These are phyloP conservation scores for Hirschioporus abietinus DNA, from an alignment of 768 basidiomycete species.

Conservation along the genomic window DNA sequence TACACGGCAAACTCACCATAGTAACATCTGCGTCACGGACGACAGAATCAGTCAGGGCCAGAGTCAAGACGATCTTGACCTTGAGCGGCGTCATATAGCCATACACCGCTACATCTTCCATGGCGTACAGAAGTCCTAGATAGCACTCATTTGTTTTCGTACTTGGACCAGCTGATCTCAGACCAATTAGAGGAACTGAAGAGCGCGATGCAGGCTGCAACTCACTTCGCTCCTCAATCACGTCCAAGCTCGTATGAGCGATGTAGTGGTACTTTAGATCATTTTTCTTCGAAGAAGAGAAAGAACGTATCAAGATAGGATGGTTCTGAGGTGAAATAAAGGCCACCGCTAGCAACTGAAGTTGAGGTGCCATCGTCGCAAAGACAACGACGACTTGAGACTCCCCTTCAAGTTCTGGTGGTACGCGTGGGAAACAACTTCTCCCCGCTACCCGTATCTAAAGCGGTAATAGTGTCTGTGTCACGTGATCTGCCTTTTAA, in stretches of 20 bases:
- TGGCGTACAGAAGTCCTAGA: conserved; percentile 79
- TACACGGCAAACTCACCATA: conserved; percentile 42
- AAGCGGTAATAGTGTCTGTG: too few species aligned
- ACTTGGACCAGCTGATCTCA: conserved; percentile 31
- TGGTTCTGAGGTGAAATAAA: conserved; percentile 84
- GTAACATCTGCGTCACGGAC: conserved; percentile 77
- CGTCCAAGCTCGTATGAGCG: conserved; percentile 85
- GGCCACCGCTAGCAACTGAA: conserved; percentile 75
- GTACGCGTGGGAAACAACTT: too few species aligned
- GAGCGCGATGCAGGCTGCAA: conserved; percentile 8
- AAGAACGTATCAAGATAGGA: conserved; percentile 73
- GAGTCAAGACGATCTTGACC: conserved; percentile 78
- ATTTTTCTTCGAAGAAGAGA: conserved; percentile 50
- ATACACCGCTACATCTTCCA: conserved; percentile 91
- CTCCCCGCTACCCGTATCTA: too few species aligned
- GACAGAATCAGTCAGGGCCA: conserved; percentile 76
- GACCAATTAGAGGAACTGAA: conserved; percentile 14
- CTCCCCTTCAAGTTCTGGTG: too few species aligned
- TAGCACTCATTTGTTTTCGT: conserved; percentile 72
- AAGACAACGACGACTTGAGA: too few species aligned
- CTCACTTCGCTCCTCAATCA: conserved; percentile 88
- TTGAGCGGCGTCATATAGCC: conserved; percentile 87
- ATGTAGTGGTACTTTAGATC: conserved; percentile 86
- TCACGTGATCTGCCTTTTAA: too few species aligned
- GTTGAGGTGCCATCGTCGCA: conserved; percentile 54